phyloP scores from a whole-genome alignment of 441 rosid species.

The Pelargonium cotyledonis region DNA sequence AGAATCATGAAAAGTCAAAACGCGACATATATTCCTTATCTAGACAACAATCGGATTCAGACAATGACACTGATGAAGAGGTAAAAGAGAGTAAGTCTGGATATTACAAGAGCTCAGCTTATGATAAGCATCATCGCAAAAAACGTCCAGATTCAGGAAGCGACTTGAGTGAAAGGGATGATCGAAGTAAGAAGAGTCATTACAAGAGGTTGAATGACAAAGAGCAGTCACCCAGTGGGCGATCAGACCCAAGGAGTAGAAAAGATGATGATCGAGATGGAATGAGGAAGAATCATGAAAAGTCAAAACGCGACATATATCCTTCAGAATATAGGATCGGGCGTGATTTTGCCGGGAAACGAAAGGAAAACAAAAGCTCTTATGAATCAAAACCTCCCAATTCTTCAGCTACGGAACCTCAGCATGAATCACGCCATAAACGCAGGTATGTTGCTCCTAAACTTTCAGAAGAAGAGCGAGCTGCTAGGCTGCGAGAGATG shows the following conservation, averaged over 20 bases:
- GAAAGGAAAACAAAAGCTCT: conserved; percentile 25
- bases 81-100: conserved; percentile 23
- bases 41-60: conserved; percentile 22
- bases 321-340: conserved; percentile 22
- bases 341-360: conserved; percentile 21
- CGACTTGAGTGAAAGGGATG: conserved; percentile 33
- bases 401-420: conserved; percentile 15
- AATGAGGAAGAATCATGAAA: conserved; percentile 30
- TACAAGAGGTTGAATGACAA: conserved; percentile 26
- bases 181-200: conserved; percentile 23
- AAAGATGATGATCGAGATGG: conserved; percentile 27
- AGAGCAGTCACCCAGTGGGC: conserved; percentile 26
- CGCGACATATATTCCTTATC: conserved; percentile 22
- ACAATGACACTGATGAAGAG: conserved; percentile 32
- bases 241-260: conserved; percentile 20
- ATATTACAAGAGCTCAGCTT: conserved; percentile 23
- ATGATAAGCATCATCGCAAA: conserved; percentile 29
- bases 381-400: conserved; percentile 7
- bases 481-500: conserved; percentile 72
- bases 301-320: conserved; percentile 30
- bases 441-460: conserved; percentile 38
- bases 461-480: conserved; percentile 77
- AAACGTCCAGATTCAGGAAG: conserved; percentile 28
- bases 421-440: conserved; percentile 32
- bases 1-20: conserved; percentile 33